Base-by-base conservation (phyloP, 257 asterid species). In the Euphrasia confusa region DNA sequence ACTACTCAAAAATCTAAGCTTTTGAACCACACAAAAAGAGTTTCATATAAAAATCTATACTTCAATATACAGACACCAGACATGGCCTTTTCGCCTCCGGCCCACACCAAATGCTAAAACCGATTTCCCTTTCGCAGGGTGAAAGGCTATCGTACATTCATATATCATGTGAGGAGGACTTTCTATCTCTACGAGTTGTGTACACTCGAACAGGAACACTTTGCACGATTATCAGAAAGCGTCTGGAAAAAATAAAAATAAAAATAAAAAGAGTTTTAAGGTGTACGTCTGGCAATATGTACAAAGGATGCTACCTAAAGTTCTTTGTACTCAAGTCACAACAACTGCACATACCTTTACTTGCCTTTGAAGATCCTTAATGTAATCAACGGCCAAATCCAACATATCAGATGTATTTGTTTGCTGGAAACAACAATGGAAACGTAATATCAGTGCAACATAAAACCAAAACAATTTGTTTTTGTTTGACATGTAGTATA, bases 321-420 rank as follows among this genome's bases (percentile, higher is more conserved):
- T 52, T 11, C 4, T 54, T 53, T 15, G 59, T 13, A 52, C 18
- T 18, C 4, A 7, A 54, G 54, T 26, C 49, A 35, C 52, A 45
- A 45, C 21, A 15, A 17, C 17, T 1, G 50, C 33, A 30, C 26
- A 21, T 70, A 85, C 98, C 96, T 80, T 80, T 49, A 87, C 75
- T 85, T 85, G 84, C 45, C 30, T 66, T 52, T 90, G 93, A 45
- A 90, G 90, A 66, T 82, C 95, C 85, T 85, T 90, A 37, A 90
- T 90, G 83, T 90, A 85, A 66, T 90, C 95, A 17, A 85, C 96
- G 10, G 96, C 97, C 63, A 87, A 82, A 74, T 90, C 97, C 85
- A 90, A 71, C 97, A 90, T 90, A 74, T 85, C 97, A 33, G 95
- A 70, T 44, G 96, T 90, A 70, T 79, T 83, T 37, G 96, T 87